These are phyloP conservation scores for Aspergillus kassunensis DNA, from an alignment of 495 filamentous ascomycete species.

Conservation along the genomic window DNA sequence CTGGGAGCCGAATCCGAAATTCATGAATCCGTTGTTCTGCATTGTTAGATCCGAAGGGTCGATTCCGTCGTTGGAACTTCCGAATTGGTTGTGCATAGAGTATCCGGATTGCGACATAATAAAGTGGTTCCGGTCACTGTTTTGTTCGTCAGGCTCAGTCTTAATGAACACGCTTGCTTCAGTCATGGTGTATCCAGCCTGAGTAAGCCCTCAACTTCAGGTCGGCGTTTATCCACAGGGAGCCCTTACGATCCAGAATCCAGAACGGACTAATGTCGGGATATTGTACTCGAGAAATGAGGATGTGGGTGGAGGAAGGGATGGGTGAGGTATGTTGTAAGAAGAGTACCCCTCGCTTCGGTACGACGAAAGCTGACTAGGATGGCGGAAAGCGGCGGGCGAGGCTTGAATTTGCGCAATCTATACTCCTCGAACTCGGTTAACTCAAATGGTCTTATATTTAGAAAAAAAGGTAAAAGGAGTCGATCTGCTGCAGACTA, in stretches of 20 bases:
- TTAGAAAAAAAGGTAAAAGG: too few species aligned
- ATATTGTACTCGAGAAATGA: not conserved
- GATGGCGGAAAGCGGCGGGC: not conserved
- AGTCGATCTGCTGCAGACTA: not conserved
- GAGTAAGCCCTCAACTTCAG: conserved; percentile 11
- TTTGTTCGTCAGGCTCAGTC: conserved; percentile 67
- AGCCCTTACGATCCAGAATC: conserved; percentile 21
- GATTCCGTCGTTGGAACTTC: conserved; percentile 58
- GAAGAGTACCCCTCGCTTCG: conserved; percentile 3
- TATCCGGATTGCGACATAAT: conserved; percentile 57
- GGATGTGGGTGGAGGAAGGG: not conserved
- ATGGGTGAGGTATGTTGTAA: not conserved
- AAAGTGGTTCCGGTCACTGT: conserved; percentile 45
- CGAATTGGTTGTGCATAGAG: conserved; percentile 65
- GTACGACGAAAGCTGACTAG: conserved; percentile 7
- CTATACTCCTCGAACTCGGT: too few species aligned
- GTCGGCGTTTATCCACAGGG: conserved; percentile 12
- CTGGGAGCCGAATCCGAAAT: conserved; percentile 44
- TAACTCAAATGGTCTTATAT: not conserved
- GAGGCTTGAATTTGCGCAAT: not conserved
- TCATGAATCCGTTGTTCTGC: conserved; percentile 51
- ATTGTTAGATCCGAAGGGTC: conserved; percentile 86
- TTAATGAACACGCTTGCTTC: conserved; percentile 67
- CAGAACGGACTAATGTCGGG: not conserved
- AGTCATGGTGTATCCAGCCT: conserved; percentile 27